Evolutionary conservation across 208 protist species (phyloP), one percentile per base, ranked within the genome.

Genomic region (Zelonia costaricensis): DNA sequence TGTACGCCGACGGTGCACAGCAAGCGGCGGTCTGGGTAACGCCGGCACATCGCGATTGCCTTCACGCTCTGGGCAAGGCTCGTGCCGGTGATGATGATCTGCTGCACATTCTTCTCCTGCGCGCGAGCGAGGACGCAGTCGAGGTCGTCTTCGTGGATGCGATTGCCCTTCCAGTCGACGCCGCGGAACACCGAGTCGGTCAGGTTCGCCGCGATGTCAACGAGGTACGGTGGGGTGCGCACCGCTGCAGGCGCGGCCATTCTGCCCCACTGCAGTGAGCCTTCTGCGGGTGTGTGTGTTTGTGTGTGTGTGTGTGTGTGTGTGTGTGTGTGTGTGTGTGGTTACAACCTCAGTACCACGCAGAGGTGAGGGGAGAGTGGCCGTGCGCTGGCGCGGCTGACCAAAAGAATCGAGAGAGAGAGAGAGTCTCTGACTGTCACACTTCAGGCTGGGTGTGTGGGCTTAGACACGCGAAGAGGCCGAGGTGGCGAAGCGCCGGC

Each of bases 181-280:
- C 91, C 91, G 47, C 78, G 84, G 72, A 95, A 97, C 3, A 97
- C 85, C 54, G 79, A 84, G 51, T 97, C 91, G 13, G 91, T 97
- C 12, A 97, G 75, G 64, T 97, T 97, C 15, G 85, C 67, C 2
- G 88, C 91, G n/a, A 94, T 72, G 63, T 97, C 91, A 27, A 94
- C 69, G n/a, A 96, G 74, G 64, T 75, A 85, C 22, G 80, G 77
- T 28, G 69, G 46, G 2, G 60, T 36, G 44, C 74, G 39, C 9
- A 51, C 31, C 0, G 56, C 20, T 9, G 39, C 35, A 3, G 55
- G 10, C 0, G 52, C 42, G 6, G 60, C 45, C 69, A 73, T 76
- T 25, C 6, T 56, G 7, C 36, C 39, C 28, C 1, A 43, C 33
- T 38, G 7, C 33, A 10, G 10, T n/a, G 33, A 28, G 15, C 33